Evolutionary conservation across 129 eudicot species (phyloP), one percentile per base, ranked within the genome.

Genomic region (Escallonia herrerae): DNA sequence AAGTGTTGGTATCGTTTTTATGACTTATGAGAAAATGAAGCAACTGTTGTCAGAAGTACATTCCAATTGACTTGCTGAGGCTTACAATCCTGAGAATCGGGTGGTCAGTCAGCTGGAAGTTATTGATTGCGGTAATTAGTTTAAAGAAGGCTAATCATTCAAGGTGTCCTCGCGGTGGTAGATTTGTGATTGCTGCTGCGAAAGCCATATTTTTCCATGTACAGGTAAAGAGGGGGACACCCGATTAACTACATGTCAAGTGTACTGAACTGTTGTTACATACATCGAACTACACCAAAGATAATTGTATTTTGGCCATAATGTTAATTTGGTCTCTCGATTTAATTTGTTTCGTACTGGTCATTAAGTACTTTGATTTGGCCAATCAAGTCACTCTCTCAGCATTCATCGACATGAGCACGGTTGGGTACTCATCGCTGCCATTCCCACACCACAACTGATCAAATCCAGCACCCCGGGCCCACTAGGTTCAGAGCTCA

Each of bases 21-120:
- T 91, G 97, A 87, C 97, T 7, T 87, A 85, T 6, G 97, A 91
- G 80, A 82, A 77, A 71, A 58, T 91, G 77, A 91, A 87, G 76
- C 89, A 85, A 77, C 57, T 90, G 56, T 84, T 90, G 63, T 82
- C 95, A 53, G 76, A 69, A 58, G 14, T 74, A 14, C 84, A 84
- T 63, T 75, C 65, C 40, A 67, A 73, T 69, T 62, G 41, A 66
- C 15, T 61, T 52, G 66, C 43, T 37, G 40, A 13, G n/a, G 68
- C 68, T 64, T 14, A 44, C 56, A 58, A 43, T 68, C 69, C 43
- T 40, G 73, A 8, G 47, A 56, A 50, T 37, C 41, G 33, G 33
- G 42, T 43, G 43, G 38, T 40, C 12, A 15, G 33, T 10, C n/a
- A 37, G 22, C 12, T 40, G 44, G 22, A 38, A 9, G 11, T 44